phyloP scores from a whole-genome alignment of 306 rosid genomes.

The Boehmeria nivea region DNA sequence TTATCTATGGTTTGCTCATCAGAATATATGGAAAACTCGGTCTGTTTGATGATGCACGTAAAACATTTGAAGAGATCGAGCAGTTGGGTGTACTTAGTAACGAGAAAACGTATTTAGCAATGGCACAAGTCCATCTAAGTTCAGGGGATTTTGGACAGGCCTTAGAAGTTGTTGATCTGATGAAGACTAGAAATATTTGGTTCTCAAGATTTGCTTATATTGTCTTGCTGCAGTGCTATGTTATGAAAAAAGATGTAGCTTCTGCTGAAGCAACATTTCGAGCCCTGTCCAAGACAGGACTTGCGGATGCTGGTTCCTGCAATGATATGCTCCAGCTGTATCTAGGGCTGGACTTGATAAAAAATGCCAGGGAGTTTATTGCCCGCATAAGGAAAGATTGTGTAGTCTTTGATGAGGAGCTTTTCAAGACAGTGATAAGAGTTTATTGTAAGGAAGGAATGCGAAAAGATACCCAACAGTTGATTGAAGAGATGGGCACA shows the following conservation, averaged over 20 bases:
- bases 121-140: constrained; percentile 87
- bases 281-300: constrained; percentile 71
- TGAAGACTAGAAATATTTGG: constrained; percentile 66
- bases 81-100: constrained; percentile 58
- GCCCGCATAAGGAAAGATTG: constrained; percentile 42
- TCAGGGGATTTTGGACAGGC: constrained; percentile 68
- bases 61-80: constrained; percentile 64
- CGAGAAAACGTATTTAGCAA: constrained; percentile 84
- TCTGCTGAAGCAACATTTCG: constrained; percentile 66
- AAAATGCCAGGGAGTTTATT: constrained; percentile 64
- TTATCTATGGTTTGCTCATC: constrained; percentile 84
- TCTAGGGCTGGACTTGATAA: constrained; percentile 40
- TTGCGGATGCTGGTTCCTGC: constrained; percentile 86
- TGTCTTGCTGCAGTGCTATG: constrained; percentile 76
- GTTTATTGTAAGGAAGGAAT: constrained; percentile 74
- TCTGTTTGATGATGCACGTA: constrained; percentile 73
- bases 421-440: constrained; percentile 58
- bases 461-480: constrained; percentile 54
- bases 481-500: constrained; percentile 45
- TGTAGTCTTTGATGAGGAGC: constrained; percentile 57
- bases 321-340: constrained; percentile 71
- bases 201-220: constrained; percentile 80
- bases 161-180: constrained; percentile 52
- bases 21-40: constrained; percentile 91
- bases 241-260: constrained; percentile 63